Percentiles rank a stretch among this genome's conserved stretches.
Conservation (phyloP, 2,329 filamentous ascomycete genomes). For the Sclerotinia sclerotiorum region DNA sequence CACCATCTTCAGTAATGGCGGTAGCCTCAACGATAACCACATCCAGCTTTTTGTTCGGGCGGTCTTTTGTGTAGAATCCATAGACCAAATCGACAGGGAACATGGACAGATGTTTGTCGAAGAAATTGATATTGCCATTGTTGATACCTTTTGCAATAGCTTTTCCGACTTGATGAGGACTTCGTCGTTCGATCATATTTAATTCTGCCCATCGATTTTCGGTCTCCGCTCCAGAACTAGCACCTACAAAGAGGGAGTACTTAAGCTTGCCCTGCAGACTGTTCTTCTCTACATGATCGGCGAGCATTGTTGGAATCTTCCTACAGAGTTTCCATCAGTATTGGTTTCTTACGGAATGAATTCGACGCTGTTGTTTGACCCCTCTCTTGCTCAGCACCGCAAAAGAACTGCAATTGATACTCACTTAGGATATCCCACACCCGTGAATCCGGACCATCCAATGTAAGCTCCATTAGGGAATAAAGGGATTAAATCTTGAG, state of each 20-base stretch:
- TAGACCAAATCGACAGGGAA: constrained; percentile 86
- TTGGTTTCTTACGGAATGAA: background rate
- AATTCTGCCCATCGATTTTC: constrained; percentile 88
- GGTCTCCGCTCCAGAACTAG: constrained; percentile 81
- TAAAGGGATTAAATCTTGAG: constrained; percentile 75
- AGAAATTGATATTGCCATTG: constrained; percentile 83
- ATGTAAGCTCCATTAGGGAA: constrained; percentile 86
- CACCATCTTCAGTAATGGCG: constrained; percentile 84
- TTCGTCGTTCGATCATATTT: constrained; percentile 85
- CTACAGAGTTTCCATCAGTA: constrained; percentile 45
- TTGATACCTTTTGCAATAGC: constrained; percentile 89
- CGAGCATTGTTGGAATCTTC: constrained; percentile 79
- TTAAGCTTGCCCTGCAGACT: constrained; percentile 78
- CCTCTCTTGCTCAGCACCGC: background rate
- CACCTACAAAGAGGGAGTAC: constrained; percentile 85
- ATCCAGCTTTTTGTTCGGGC: constrained; percentile 63
- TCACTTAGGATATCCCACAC: constrained; percentile 85
- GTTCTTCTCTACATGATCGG: constrained; percentile 88
- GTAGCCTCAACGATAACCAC: constrained; percentile 84
- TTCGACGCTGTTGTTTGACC: background rate
- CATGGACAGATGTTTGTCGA: constrained; percentile 92
- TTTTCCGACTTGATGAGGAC: constrained; percentile 88
- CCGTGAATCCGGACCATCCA: constrained; percentile 89
- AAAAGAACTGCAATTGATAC: constrained; percentile 37
- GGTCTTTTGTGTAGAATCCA: constrained; percentile 81